Percentiles rank a stretch among this genome's conserved stretches.
These are phyloP conservation scores for Asclepias syriaca DNA, from an alignment of 257 asterid genomes.

Conservation along the genomic window DNA sequence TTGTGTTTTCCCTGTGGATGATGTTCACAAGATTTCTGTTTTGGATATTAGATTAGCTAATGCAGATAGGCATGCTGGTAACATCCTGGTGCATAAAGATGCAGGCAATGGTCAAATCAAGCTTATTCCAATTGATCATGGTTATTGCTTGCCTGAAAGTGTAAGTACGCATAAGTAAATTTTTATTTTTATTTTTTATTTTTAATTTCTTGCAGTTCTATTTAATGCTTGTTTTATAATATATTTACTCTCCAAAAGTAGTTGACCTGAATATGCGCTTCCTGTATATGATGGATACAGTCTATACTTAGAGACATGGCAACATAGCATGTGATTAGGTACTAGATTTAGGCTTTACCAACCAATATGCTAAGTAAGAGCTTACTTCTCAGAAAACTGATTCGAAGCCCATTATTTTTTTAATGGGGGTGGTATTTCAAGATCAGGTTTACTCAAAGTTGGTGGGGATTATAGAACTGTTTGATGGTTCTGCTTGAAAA, in stretches of 20 bases:
- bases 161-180: constrained; percentile 29
- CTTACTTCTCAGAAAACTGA: neutral
- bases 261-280: neutral
- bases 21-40: constrained; percentile 69
- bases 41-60: constrained; percentile 75
- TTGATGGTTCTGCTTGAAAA: neutral
- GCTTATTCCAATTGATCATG: constrained; percentile 74
- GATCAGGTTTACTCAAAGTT: neutral
- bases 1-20: constrained; percentile 52
- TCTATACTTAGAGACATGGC: neutral
- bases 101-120: constrained; percentile 37
- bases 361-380: neutral
- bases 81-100: constrained; percentile 54
- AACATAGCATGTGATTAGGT: neutral
- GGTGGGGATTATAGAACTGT: neutral
- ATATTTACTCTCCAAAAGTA: neutral
- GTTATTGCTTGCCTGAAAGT: constrained; percentile 76
- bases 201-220: neutral
- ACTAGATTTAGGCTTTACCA: neutral
- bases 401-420: neutral
- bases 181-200: neutral
- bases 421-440: neutral
- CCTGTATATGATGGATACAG: neutral
- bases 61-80: constrained; percentile 71
- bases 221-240: neutral